Evolutionary conservation across 805 yeast genomes (phyloP), one percentile per base, ranked within the genome.

Genomic region (Saturnispora mendoncae): DNA sequence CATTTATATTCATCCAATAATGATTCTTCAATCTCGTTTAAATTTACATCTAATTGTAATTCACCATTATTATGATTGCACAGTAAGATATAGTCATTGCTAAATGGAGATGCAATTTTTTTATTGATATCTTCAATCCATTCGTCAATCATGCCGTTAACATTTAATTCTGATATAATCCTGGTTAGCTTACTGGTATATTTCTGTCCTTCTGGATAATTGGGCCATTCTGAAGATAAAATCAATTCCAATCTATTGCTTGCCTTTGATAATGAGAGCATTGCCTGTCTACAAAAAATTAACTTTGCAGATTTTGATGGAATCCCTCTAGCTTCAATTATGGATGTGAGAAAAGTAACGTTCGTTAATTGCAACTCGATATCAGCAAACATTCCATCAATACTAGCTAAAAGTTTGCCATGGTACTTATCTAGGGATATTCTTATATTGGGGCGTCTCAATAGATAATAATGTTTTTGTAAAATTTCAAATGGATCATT

Each of bases 201-300:
- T 46, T 70, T 73, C 39, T 68, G 71, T 0, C 95, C 96, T 39
- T 79, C 86, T 2, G 79, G 71, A 44, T 74, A 76, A 8, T 66
- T 60, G 17, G 57, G 61, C 88, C 88, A 81, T 6, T 76, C 75
- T 14, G 65, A 53, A 0, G 87, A 84, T 6, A 81, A 59, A 4
- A 80, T 66, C 10, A 66, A 56, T 33, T 72, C 75, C 6, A 80
- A 57, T 24, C 75, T 64, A 4, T 55, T 49, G 25, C 66, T 51
- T n/a, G 77, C 54, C 19, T 59, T 56, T 3, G 60, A 56, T 3
- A 78, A 52, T 37, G 71, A 72, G 20, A 57, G 47, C 27, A 65
- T 67, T 2, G 76, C 61, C 48, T 77, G 79, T n/a, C 60, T 62
- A 10, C 71, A 70, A 76, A 81, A 73, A 2, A 72, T 53, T 4